These are phyloP conservation scores for Stropharia rugosoannulata DNA, from an alignment of 768 basidiomycete genomes.

Conservation along the genomic window DNA sequence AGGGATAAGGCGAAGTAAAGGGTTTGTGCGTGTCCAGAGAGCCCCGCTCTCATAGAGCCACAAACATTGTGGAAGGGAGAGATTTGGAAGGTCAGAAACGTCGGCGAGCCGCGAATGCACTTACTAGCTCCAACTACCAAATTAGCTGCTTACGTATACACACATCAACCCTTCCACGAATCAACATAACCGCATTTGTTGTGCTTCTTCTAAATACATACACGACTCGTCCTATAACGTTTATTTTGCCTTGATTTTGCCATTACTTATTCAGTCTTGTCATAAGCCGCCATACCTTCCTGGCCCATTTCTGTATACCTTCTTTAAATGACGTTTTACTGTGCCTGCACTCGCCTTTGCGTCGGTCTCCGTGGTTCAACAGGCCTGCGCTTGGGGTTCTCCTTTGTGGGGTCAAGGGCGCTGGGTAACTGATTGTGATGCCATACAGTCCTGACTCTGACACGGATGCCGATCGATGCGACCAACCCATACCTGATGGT, in stretches of 20 bases:
- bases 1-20: conserved; percentile 8
- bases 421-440: conserved; percentile 6
- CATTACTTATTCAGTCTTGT: conserved; percentile 3
- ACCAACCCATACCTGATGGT: conserved; percentile 28
- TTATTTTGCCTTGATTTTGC: neutral
- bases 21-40: conserved; percentile 19
- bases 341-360: neutral
- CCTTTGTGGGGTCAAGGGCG: conserved; percentile 6
- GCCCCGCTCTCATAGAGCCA: conserved; percentile 39
- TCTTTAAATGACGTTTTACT: conserved; percentile 15
- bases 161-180: neutral
- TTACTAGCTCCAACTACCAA: conserved; percentile 10
- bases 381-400: neutral
- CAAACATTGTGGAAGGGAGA: conserved; percentile 19
- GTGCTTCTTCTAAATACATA: neutral
- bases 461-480: conserved; percentile 22
- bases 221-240: too few species aligned
- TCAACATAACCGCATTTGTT: neutral
- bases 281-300: conserved; percentile 21
- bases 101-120: too few species aligned
- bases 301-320: conserved; percentile 20
- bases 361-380: neutral
- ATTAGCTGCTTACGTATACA: conserved; percentile 17
- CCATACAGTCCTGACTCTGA: conserved; percentile 14
- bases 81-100: conserved; percentile 5